Base-by-base conservation (phyloP, 1,139 yeast genomes). In the Pichia sp. region DNA sequence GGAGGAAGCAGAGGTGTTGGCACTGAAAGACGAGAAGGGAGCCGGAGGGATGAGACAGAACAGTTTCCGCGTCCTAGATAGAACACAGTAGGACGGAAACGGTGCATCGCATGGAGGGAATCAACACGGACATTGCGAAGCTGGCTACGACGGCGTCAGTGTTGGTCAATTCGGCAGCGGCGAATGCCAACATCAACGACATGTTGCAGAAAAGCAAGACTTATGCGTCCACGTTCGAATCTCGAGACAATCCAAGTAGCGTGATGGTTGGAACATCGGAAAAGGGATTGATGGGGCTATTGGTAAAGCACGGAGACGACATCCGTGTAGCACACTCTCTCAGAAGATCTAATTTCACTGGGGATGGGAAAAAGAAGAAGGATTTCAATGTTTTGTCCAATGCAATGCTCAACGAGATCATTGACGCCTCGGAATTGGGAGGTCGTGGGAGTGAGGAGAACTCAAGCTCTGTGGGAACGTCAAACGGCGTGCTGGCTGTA, bases 361-460 rank as follows among this genome's bases (percentile, higher is more conserved):
- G 38, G 52, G 61, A 49, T 54, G 58, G 51, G 45, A 54, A 48
- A 57, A 58, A 46, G 31, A 57, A 57, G 52, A 64, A 64, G 52
- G 70, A 64, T 26, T 64, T 66, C 34, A 58, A 79, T 36, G 71
- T 75, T 52, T 72, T 85, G 23, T 78, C 86, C 5, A 86, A 82
- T 57, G 86, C 82, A 44, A 62, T 84, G 58, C 71, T 85, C 49
- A 66, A 70, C n/a, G 80, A 81, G 51, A 68, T 83, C 10, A 85
- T 85, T 1, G 62, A 61, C 29, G 62, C 50, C 10, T 51, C 44
- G 50, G 54, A 51, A 15, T 44, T 29, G 36, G 10, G 45, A 5
- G 15, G 15, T 16, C 54, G 40, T 40, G 56, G 40, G 3, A 56
- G 47, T 29, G 51, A 31, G 11, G 49, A 19, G 8, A n/a, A 52